Conservation (phyloP, 2,329 filamentous ascomycete species). For the Cryphonectria carpinicola region DNA sequence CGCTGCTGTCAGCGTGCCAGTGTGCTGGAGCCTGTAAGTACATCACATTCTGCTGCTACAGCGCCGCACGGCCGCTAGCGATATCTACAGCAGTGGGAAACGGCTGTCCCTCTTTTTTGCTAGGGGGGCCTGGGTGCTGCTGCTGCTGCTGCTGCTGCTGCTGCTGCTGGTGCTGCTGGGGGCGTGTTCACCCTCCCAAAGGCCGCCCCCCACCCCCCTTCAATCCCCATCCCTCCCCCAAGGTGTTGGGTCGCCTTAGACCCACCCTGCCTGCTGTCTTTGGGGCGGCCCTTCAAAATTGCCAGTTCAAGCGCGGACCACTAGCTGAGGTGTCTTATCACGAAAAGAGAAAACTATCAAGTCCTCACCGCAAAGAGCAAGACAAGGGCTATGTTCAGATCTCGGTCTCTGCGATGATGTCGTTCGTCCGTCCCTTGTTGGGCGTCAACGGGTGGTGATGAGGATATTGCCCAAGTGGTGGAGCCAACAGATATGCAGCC, state of each 20-base stretch:
- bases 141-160: too few species aligned
- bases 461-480: conserved; percentile 6
- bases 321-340: not conserved
- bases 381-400: not conserved
- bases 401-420: not conserved
- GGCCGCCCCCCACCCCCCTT: too few species aligned
- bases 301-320: conserved; percentile 4
- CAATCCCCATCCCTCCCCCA: not conserved
- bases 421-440: conserved; percentile 2
- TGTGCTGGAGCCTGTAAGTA: conserved; percentile 10
- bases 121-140: not conserved
- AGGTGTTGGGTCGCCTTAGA: not conserved
- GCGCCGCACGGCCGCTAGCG: conserved; percentile 9
- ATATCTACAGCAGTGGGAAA: conserved; percentile 3
- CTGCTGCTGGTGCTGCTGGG: not conserved
- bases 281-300: not conserved
- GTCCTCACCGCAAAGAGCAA: not conserved
- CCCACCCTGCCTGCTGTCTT: not conserved
- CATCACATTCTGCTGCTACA: not conserved
- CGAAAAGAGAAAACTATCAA: not conserved
- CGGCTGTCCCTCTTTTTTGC: not conserved
- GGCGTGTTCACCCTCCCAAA: not conserved
- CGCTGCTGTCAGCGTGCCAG: not conserved
- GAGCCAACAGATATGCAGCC: conserved; percentile 16
- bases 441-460: not conserved